Evolutionary conservation across 2,329 filamentous ascomycete genomes (phyloP), one percentile per base, ranked within the genome.

Genomic region (Aspergillus sclerotialis): DNA sequence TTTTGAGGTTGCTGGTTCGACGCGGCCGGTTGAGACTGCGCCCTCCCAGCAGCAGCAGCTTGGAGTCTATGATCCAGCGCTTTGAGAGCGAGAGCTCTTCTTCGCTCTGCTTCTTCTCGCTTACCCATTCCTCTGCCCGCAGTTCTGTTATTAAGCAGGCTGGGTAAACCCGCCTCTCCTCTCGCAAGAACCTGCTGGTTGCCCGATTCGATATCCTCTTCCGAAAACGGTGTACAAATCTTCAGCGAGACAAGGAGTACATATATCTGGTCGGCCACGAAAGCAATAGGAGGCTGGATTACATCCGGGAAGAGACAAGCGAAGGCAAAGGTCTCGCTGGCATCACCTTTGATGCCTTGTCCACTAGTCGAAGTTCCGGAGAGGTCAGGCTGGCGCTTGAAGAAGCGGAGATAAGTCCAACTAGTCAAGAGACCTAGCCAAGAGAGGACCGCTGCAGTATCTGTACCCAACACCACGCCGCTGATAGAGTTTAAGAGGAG

Each of bases 331-430:
- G 89, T 94, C 63, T 98, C 92, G 61, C 85, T 93, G 23, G 92
- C 86, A 60, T 98, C 92, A 43, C 92, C 92, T 44, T 82, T 84
- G 48, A 94, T 76, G 7, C 68, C 65, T 6, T 64, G 59, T 33
- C 71, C 68, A 31, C 69, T 70, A 6, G 72, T 76, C 4, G 69
- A 67, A 2, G 70, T 67, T 1, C 70, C 70, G 0, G 73, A 71
- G 4, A 72, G 61, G 39, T 71, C 75, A n/a, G 67, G 73, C 40
- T 70, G 67, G 19, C 56, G 56, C 66, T 94, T 94, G 71, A 86
- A 95, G 71, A 96, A 98, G 47, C 92, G 86, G 12, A 98, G 78
- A 62, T 96, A 96, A 28, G 84, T 86, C 90, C 90, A 98, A 60
- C 86, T 88, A 8, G 81, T 82, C 40, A 95, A 60, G 60, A 98